Conservation (phyloP, 2,329 filamentous ascomycete species). For the Proliferodiscus dingleyae region DNA sequence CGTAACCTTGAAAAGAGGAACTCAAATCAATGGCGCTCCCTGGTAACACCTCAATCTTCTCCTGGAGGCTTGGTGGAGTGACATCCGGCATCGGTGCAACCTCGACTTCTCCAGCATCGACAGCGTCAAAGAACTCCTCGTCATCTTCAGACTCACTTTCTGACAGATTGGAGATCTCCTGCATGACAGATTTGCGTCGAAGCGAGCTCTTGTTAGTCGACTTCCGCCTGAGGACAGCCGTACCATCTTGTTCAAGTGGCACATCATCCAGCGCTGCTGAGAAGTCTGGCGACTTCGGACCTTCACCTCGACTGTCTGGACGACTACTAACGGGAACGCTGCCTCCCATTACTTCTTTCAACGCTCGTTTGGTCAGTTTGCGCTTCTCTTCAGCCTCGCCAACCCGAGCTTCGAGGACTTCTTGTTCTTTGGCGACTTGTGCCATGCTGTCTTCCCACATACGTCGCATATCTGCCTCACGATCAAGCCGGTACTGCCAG, state of each 20-base stretch:
- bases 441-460: conserved; percentile 99
- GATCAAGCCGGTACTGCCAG: conserved; percentile 92
- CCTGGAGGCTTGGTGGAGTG: conserved; percentile 29
- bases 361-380: conserved; percentile 80
- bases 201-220: conserved; percentile 40
- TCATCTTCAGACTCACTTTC: conserved; percentile 73
- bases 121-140: conserved; percentile 95
- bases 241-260: conserved; percentile 34
- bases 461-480: conserved; percentile 83
- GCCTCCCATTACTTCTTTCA: conserved; percentile 74
- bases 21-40: conserved; percentile 58
- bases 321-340: conserved; percentile 46
- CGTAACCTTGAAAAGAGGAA: conserved; percentile 81
- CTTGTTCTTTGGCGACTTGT: conserved; percentile 89
- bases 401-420: conserved; percentile 80
- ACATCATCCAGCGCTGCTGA: conserved; percentile 33
- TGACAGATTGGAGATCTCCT: conserved; percentile 68
- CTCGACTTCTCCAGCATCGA: conserved; percentile 88
- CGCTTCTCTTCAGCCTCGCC: conserved; percentile 88
- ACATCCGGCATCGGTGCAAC: conserved; percentile 58
- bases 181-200: conserved; percentile 61
- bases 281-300: conserved; percentile 23
- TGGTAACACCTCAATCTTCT: conserved; percentile 42
- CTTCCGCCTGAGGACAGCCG: conserved; percentile 32
- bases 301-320: conserved; percentile 24